A percentile compares a stretch with the other conserved stretches of the same genome.
These are phyloP conservation scores for Neonectria magnoliae DNA, from an alignment of 2,329 filamentous ascomycete genomes.

Conservation along the genomic window DNA sequence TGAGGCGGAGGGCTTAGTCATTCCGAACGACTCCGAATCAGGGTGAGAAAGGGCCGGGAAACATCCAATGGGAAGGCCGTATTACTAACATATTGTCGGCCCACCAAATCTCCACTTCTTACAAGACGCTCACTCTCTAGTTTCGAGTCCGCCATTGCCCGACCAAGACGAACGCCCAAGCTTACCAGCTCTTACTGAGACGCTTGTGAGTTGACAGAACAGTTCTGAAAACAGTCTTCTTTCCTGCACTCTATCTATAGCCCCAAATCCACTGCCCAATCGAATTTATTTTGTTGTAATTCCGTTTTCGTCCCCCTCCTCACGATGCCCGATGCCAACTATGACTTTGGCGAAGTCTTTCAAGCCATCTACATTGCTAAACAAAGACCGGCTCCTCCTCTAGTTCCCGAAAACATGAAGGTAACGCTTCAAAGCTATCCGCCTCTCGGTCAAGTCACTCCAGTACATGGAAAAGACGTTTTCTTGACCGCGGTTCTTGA, in stretches of 20 bases:
- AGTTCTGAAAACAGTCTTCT: background rate
- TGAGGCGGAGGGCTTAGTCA: slow-evolving; percentile 51
- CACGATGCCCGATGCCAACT: slow-evolving; percentile 41
- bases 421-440: slow-evolving; percentile 66
- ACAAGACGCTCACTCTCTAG: slow-evolving; percentile 25
- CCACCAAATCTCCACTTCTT: slow-evolving; percentile 29
- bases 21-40: slow-evolving; percentile 56
- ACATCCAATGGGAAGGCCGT: slow-evolving; percentile 47
- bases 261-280: background rate
- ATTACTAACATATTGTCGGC: slow-evolving; percentile 46
- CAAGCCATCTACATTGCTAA: slow-evolving; percentile 51
- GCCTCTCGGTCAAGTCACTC: slow-evolving; percentile 78
- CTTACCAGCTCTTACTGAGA: slow-evolving; percentile 7
- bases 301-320: slow-evolving; percentile 19
- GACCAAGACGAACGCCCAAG: slow-evolving; percentile 22
- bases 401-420: slow-evolving; percentile 47
- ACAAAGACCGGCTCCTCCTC: slow-evolving; percentile 46
- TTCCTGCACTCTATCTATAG: background rate
- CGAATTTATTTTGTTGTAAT: slow-evolving; percentile 1
- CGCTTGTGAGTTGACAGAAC: slow-evolving; percentile 1
- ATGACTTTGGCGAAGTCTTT: slow-evolving; percentile 51
- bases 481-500: slow-evolving; percentile 77
- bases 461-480: slow-evolving; percentile 60
- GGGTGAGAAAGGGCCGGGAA: slow-evolving; percentile 27
- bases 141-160: slow-evolving; percentile 30